Evolutionary conservation across 1,139 yeast species (phyloP), one percentile per base, ranked within the genome.

Genomic region (Suhomyces ambrosiae): DNA sequence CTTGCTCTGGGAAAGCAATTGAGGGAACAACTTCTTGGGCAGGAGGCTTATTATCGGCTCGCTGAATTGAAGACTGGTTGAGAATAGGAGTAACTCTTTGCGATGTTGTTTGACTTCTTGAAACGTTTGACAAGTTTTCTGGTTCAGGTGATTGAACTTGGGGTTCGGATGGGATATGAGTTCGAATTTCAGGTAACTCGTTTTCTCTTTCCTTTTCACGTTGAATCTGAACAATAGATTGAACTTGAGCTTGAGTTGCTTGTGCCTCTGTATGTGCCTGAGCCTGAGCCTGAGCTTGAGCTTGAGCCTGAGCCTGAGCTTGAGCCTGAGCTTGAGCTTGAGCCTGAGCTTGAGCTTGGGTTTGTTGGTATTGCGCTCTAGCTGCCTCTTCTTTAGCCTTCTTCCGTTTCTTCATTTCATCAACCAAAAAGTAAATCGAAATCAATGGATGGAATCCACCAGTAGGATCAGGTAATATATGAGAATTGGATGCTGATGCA

Each of bases 361-460:
- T 34, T n/a, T 37, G 50, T 36, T 49, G 58, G 25, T 45, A 50
- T 40, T 55, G 60, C 12, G 49, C 56, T 40, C 52, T 64, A 27
- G 63, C 58, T 7, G 71, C 67, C 35, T 68, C 76, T 40, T 70
- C 76, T 63, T 84, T 77, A 16, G 84, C 74, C 66, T 70, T 66
- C 70, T 86, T 77, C 41, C 95, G 76, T 51, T 78, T 80, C 45
- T 71, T 57, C 89, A 84, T 84, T 62, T 92, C 99, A 39, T 79
- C 80, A 15, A 90, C 96, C 50, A 94, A 71, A 56, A 78, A 85
- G 59, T 94, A 94, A 25, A 92, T 83, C 2, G 96, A 87, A 9
- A 92, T 65, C 47, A 90, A 69, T 0, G 98, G 97, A 60, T 89
- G 96, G 61, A 77, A 92, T 1, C 94, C 95, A 39, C 79, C 75